Conservation (phyloP, 2,329 filamentous ascomycete species). For the Talaromyces sp. region DNA sequence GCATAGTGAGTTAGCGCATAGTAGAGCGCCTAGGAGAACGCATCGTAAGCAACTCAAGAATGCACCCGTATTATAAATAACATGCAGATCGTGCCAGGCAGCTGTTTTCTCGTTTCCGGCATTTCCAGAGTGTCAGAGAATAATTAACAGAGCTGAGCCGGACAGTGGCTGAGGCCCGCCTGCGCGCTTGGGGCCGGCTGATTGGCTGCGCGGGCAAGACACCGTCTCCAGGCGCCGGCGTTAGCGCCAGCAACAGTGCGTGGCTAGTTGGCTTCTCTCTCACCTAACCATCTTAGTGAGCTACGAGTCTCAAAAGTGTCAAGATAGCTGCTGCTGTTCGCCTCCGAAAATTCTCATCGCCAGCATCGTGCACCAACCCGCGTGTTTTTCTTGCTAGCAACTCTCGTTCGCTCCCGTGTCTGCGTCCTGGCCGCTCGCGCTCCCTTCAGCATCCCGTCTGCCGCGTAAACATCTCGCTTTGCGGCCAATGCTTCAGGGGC, state of each 20-base stretch:
- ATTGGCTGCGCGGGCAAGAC: neutral
- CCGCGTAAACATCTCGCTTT: neutral
- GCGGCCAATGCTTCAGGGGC: conserved; percentile 33
- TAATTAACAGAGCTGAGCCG: neutral
- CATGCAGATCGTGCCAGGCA: neutral
- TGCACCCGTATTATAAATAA: too few relatives aligned
- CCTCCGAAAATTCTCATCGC: neutral
- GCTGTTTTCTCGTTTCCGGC: neutral
- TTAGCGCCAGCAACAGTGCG: neutral
- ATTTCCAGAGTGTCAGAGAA: neutral
- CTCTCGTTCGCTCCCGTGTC: neutral
- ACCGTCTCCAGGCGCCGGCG: neutral
- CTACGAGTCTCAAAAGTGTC: neutral
- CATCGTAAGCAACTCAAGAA: neutral
- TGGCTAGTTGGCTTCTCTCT: neutral
- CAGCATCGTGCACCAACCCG: neutral
- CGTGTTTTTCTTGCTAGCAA: neutral
- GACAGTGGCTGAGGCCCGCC: neutral
- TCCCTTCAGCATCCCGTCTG: neutral
- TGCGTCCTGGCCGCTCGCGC: neutral
- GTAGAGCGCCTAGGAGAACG: neutral
- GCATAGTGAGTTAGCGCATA: too few relatives aligned
- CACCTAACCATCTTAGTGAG: neutral
- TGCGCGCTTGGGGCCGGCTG: neutral
- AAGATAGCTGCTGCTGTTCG: neutral